These are phyloP conservation scores for Auxenochlorella pyrenoidosa DNA, from an alignment of 139 green algal genomes.

Conservation along the genomic window DNA sequence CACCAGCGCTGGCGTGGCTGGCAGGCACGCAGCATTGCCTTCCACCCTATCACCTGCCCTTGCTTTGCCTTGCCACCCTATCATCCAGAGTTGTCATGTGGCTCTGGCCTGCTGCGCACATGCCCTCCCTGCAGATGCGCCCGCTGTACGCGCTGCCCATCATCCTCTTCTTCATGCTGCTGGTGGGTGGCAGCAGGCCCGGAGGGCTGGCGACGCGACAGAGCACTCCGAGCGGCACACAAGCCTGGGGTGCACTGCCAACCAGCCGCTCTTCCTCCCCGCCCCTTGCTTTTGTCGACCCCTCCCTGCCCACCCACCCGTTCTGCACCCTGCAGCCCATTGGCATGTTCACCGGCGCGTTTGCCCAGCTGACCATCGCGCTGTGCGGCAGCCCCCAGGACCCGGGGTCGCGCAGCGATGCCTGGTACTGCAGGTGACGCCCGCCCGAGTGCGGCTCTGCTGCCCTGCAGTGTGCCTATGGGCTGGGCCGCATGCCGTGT, in stretches of 20 bases:
- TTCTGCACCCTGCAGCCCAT: neutral
- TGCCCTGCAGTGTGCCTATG: too few relatives aligned
- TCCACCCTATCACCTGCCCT: too few relatives aligned
- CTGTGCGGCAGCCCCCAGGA: slow-evolving; percentile 52
- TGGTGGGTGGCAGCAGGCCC: slow-evolving; percentile 35
- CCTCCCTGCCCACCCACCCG: neutral
- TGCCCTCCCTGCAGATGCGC: slow-evolving; percentile 33
- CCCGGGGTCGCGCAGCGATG: slow-evolving; percentile 9
- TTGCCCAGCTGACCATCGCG: slow-evolving; percentile 58
- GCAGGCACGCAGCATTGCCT: too few relatives aligned
- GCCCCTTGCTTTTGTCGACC: neutral
- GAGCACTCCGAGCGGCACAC: too few relatives aligned
- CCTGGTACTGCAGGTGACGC: slow-evolving; percentile 70
- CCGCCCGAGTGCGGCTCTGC: too few relatives aligned
- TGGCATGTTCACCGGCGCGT: slow-evolving; percentile 41
- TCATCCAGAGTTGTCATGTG: too few relatives aligned
- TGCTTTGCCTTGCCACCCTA: too few relatives aligned
- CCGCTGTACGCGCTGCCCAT: slow-evolving; percentile 58
- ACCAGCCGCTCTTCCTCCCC: neutral
- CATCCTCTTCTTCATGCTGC: slow-evolving; percentile 61
- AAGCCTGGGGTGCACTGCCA: too few relatives aligned
- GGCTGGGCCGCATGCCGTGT: too few relatives aligned
- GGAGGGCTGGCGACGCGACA: too few relatives aligned
- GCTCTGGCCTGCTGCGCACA: neutral
- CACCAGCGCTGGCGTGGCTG: too few relatives aligned